Evolutionary conservation across 2,329 filamentous ascomycete species (phyloP).

Genomic region (Paraconiothyrium sp.): DNA sequence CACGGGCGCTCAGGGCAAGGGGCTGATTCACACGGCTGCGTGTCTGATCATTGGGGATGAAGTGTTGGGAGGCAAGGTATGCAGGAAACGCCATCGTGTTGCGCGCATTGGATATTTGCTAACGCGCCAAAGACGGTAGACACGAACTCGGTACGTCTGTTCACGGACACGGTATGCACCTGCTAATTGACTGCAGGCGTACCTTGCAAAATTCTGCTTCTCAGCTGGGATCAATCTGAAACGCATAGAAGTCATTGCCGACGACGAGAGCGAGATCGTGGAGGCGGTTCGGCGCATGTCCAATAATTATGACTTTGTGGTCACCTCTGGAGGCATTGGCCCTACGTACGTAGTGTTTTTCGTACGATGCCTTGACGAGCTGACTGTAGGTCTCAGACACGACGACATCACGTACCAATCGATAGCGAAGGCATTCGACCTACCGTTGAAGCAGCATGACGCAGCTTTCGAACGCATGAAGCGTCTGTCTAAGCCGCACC

Average conservation of each 20-base stretch:
- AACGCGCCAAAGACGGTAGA: slow-evolving; percentile 64
- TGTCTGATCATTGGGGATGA: slow-evolving; percentile 98
- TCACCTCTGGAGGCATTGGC: slow-evolving; percentile 94
- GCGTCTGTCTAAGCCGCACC: slow-evolving; percentile 76
- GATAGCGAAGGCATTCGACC: slow-evolving; percentile 86
- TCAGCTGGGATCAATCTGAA: slow-evolving; percentile 75
- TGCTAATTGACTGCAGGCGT: slow-evolving; percentile 53
- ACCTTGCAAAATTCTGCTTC: slow-evolving; percentile 73
- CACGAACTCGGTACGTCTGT: slow-evolving; percentile 64
- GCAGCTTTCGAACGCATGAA: slow-evolving; percentile 85
- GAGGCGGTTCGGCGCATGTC: slow-evolving; percentile 91
- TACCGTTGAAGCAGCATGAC: slow-evolving; percentile 80
- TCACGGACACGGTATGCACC: neutral
- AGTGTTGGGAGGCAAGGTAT: slow-evolving; percentile 91
- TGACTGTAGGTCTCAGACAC: slow-evolving; percentile 66
- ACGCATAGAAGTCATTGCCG: slow-evolving; percentile 89
- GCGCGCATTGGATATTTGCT: slow-evolving; percentile 24
- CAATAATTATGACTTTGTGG: slow-evolving; percentile 88
- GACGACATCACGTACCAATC: slow-evolving; percentile 98
- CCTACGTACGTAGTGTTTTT: slow-evolving; percentile 75
- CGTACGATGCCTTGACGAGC: slow-evolving; percentile 19
- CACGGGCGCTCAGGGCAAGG: slow-evolving; percentile 58
- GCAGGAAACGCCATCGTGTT: slow-evolving; percentile 26
- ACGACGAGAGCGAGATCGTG: slow-evolving; percentile 89
- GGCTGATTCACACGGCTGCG: slow-evolving; percentile 86